phyloP scores from a whole-genome alignment of 75 land plant species.

The Pinus tabuliformis region DNA sequence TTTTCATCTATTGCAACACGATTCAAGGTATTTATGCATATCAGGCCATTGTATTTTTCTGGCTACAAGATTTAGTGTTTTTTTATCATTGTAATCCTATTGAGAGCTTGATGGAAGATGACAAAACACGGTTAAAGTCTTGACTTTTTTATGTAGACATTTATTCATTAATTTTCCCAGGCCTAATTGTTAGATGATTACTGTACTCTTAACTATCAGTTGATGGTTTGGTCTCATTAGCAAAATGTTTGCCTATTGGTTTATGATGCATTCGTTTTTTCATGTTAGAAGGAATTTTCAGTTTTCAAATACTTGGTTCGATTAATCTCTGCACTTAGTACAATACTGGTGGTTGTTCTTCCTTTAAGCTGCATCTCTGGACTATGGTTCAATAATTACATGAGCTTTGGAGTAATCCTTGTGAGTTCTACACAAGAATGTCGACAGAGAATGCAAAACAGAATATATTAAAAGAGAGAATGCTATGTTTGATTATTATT shows the following conservation, averaged over 20 bases:
- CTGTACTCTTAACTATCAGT: too few relatives aligned
- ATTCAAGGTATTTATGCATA: conserved; percentile 68
- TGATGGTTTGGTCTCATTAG: background rate
- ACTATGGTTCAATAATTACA: background rate
- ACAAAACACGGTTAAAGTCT: too few relatives aligned
- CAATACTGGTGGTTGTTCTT: background rate
- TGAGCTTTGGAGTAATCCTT: background rate
- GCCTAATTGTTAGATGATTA: too few relatives aligned
- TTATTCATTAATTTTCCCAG: too few relatives aligned
- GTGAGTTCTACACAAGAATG: too few relatives aligned
- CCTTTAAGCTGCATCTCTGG: background rate
- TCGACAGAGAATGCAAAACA: too few relatives aligned
- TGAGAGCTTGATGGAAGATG: too few relatives aligned
- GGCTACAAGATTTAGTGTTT: background rate
- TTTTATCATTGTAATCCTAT: too few relatives aligned
- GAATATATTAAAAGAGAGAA: too few relatives aligned
- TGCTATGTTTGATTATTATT: too few relatives aligned
- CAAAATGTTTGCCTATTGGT: background rate
- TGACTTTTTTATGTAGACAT: too few relatives aligned
- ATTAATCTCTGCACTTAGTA: background rate
- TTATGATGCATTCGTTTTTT: background rate
- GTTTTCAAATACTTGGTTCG: background rate
- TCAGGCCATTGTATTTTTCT: background rate
- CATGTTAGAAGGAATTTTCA: background rate
- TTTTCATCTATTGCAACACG: conserved; percentile 91